Conservation (phyloP, 306 rosid genomes). For the Trichosanthes truncata region DNA sequence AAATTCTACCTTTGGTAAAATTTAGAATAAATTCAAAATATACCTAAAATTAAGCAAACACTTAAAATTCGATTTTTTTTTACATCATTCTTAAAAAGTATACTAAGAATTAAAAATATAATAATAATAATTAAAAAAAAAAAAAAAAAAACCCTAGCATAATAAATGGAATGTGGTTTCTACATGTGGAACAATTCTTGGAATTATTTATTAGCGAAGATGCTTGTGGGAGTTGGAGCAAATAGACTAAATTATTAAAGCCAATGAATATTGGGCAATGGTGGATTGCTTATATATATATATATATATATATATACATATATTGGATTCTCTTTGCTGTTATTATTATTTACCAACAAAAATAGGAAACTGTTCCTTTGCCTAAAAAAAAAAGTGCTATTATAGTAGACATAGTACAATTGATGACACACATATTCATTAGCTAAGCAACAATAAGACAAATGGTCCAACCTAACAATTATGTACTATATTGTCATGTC, state of each 20-base stretch:
- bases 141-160: neutral
- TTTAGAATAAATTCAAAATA: neutral
- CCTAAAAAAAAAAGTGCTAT: neutral
- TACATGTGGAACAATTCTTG: neutral
- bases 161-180: neutral
- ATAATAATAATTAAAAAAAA: too few species aligned
- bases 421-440: neutral
- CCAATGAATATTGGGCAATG: neutral
- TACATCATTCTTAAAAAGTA: neutral
- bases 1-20: neutral
- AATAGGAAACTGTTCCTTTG: neutral
- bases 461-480: neutral
- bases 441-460: neutral
- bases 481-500: neutral
- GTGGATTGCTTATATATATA: neutral
- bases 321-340: neutral
- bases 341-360: neutral
- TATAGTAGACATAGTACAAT: neutral
- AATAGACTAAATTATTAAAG: neutral
- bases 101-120: neutral
- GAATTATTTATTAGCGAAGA: neutral
- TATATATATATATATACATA: too few species aligned
- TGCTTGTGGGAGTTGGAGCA: neutral
- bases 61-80: neutral
- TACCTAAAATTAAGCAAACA: neutral